phyloP scores from a whole-genome alignment of 352 stramenopile genomes.

The Phytophthora chlamydospora region DNA sequence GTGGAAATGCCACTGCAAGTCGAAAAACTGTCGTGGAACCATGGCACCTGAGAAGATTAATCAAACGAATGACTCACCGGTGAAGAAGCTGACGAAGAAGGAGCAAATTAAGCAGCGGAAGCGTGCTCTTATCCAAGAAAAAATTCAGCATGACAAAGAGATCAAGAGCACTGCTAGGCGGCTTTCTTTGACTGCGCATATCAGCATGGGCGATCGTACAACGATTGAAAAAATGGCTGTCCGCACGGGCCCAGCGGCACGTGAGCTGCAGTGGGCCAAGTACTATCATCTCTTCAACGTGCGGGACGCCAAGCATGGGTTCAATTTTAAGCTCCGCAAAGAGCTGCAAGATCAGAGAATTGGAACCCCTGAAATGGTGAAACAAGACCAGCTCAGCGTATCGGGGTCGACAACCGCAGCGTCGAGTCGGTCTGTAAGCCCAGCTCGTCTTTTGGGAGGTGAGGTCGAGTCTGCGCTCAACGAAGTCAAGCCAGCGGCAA shows the following conservation, averaged over 20 bases:
- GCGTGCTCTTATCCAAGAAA: constrained; percentile 67
- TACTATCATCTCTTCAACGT: constrained; percentile 58
- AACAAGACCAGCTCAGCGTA: constrained; percentile 28
- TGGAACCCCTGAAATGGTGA: constrained; percentile 18
- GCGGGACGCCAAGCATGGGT: constrained; percentile 66
- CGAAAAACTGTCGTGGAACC: constrained; percentile 81
- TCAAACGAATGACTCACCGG: constrained; percentile 27
- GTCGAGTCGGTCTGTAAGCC: constrained; percentile 39
- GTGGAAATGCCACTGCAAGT: constrained; percentile 88
- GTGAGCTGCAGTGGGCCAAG: constrained; percentile 69
- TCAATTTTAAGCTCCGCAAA: constrained; percentile 80
- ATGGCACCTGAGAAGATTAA: constrained; percentile 88
- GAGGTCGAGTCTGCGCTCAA: background rate
- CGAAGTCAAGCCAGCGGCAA: background rate
- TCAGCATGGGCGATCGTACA: constrained; percentile 56
- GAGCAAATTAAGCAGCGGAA: constrained; percentile 73
- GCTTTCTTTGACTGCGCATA: constrained; percentile 66
- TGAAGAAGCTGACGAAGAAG: constrained; percentile 86
- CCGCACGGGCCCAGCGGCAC: constrained; percentile 55
- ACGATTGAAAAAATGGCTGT: constrained; percentile 62
- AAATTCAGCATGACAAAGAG: constrained; percentile 71
- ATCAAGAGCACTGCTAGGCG: constrained; percentile 64
- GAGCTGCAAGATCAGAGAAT: constrained; percentile 53
- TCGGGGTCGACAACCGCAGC: constrained; percentile 37
- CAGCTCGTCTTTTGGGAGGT: constrained; percentile 12